Percentiles rank a stretch among this genome's conserved stretches.
Evolutionary conservation across 495 filamentous ascomycete genomes (phyloP).

Genomic region (Talaromyces liani): DNA sequence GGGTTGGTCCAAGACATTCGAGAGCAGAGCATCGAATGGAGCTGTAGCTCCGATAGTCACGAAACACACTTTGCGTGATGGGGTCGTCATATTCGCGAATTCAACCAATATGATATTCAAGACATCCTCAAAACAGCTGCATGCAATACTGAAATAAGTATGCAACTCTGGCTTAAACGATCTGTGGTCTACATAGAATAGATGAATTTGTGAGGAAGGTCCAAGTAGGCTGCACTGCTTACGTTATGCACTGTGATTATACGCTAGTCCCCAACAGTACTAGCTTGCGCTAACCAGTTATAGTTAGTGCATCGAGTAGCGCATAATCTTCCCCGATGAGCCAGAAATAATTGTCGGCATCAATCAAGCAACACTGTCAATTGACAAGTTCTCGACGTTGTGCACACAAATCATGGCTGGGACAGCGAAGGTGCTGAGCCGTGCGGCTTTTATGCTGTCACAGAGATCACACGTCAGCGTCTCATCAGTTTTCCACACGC

Average conservation of each 20-base stretch:
- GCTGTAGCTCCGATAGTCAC: constrained; percentile 92
- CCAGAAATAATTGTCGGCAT: constrained; percentile 2
- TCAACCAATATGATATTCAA: constrained; percentile 3
- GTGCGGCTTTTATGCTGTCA: constrained; percentile 24
- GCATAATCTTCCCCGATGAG: background rate
- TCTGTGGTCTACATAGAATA: background rate
- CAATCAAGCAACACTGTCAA: background rate
- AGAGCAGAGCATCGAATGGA: constrained; percentile 63
- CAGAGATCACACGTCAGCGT: constrained; percentile 16
- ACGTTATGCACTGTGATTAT: background rate
- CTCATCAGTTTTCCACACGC: background rate
- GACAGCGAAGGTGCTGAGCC: constrained; percentile 32
- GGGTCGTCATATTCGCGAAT: background rate
- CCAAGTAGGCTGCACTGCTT: background rate
- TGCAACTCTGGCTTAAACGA: background rate
- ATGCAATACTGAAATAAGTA: background rate
- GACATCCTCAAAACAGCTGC: constrained; percentile 1
- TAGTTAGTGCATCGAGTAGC: background rate
- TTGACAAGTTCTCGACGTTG: background rate
- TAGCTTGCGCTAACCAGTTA: background rate
- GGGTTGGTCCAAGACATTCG: constrained; percentile 48
- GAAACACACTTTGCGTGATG: constrained; percentile 49
- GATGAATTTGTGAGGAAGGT: background rate
- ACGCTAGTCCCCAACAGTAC: background rate
- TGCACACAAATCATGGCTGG: constrained; percentile 28